Evolutionary conservation across 139 green algal genomes (phyloP).

Genomic region (Chlorella sp.): DNA sequence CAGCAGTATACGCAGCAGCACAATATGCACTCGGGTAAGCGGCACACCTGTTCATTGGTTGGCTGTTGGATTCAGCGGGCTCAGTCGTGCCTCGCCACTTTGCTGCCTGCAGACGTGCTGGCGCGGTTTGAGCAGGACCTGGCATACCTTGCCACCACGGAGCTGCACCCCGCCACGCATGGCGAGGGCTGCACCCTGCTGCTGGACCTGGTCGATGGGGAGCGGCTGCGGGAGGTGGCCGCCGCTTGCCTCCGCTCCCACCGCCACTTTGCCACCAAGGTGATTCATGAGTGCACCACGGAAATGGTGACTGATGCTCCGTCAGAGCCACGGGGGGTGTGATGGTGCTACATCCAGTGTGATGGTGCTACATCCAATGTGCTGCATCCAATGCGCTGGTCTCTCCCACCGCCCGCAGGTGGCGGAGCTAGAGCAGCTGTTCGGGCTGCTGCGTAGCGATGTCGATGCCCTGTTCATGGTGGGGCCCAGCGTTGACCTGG

Average conservation of each 20-base stretch:
- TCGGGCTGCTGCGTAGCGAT: slow-evolving; percentile 63
- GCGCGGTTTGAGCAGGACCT: slow-evolving; percentile 74
- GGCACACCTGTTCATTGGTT: not conserved
- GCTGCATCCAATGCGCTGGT: too few species aligned
- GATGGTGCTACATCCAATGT: too few species aligned
- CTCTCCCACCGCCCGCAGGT: too few species aligned
- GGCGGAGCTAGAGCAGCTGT: slow-evolving; percentile 70
- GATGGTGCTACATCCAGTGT: too few species aligned
- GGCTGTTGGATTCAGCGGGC: not conserved
- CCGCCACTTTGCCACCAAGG: slow-evolving; percentile 71
- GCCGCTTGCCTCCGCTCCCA: slow-evolving; percentile 63
- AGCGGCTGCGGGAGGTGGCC: slow-evolving; percentile 62
- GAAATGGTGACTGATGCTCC: too few species aligned
- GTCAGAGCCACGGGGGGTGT: too few species aligned
- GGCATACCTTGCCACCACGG: slow-evolving; percentile 52
- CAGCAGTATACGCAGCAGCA: slow-evolving; percentile 38
- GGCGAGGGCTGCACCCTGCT: slow-evolving; percentile 38
- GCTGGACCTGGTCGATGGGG: slow-evolving; percentile 65
- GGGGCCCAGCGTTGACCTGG: slow-evolving; percentile 75
- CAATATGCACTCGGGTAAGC: not conserved
- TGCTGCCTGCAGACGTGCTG: slow-evolving; percentile 54
- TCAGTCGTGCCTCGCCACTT: not conserved
- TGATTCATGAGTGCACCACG: too few species aligned
- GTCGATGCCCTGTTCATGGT: slow-evolving; percentile 88
- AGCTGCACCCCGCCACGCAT: slow-evolving; percentile 59